Evolutionary conservation across 2,329 filamentous ascomycete genomes (phyloP), one percentile per base, ranked within the genome.

Genomic region (Diaporthe nobilis): DNA sequence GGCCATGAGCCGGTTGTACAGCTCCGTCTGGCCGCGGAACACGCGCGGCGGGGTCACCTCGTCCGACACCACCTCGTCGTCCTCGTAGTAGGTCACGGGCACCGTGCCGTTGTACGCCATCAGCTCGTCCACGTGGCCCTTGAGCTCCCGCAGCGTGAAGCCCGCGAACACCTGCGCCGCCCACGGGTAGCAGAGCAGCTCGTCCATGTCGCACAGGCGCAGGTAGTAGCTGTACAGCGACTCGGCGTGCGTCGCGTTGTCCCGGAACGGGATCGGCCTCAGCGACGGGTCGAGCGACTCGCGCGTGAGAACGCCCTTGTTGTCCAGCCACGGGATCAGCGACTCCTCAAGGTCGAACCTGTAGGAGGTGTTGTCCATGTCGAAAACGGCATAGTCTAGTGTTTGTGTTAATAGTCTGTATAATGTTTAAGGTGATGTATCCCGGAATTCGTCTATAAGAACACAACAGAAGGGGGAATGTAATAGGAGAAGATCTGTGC

Each of bases 351-450:
- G 77, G 71, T 87, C 86, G 70, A 80, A 86, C 67, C 81, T 82
- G 51, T 84, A 87, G 77, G 82, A 84, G 3, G 86, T 87, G 79
- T 87, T 87, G 81, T 87, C 86, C 85, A 87, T 86, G 80, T 87
- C 85, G 61, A 86, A 86, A 34, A 84, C 81, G 17, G 85, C 85
- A 60, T 84, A 86, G 71, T 81, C 61, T 65, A 17, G 17, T 17
- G 9, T 13, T 13, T 31, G 25, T n/a, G 42, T 65, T 17, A 47
- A 20, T 42, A 47, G 9, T 9, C 25, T 47, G 60, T 12, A 4
- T 15, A 20, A 5, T 6, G 51, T 4, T 12, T 6, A 15, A 22
- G 20, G 10, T 53, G n/a, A 15, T 53, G 51, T 6, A 12, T 25
- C n/a, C 47, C 20, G 47, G 22, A 22, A 4, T 8, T 3, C 0